Conservation (phyloP, 768 basidiomycete genomes). For the Collybia nuda region DNA sequence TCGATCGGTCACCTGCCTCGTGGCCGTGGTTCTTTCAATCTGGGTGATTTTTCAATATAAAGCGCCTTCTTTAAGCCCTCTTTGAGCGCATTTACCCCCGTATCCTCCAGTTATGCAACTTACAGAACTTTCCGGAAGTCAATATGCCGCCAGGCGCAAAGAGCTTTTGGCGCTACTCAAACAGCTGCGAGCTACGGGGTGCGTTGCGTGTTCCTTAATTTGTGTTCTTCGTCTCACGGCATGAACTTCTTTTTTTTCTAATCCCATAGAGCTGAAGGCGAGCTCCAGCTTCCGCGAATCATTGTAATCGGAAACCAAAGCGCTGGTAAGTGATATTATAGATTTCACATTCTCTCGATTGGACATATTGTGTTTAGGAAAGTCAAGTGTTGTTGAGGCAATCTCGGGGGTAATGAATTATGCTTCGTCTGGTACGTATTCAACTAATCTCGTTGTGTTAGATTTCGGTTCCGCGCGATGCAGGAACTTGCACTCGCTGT, state of each 20-base stretch:
- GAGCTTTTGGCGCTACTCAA: neutral
- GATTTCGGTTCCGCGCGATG: neutral
- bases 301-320: conserved; percentile 54
- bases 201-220: too few species aligned
- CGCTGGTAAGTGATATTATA: conserved; percentile 29
- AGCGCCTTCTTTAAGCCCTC: too few species aligned
- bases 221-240: too few species aligned
- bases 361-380: conserved; percentile 17
- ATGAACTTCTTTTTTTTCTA: neutral
- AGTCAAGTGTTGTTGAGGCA: conserved; percentile 34
- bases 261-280: conserved; percentile 36
- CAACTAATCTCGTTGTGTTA: conserved; percentile 43
- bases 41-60: too few species aligned
- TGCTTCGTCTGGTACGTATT: neutral
- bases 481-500: conserved; percentile 20
- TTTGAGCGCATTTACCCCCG: too few species aligned
- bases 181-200: conserved; percentile 2
- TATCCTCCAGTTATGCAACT: neutral
- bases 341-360: neutral
- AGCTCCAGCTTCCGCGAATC: conserved; percentile 49
- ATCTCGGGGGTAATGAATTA: conserved; percentile 1
- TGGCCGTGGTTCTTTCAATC: too few species aligned
- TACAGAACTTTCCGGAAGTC: neutral
- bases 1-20: too few species aligned
- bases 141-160: neutral